phyloP scores from a whole-genome alignment of 495 filamentous ascomycete genomes.

The Collariella sp. region DNA sequence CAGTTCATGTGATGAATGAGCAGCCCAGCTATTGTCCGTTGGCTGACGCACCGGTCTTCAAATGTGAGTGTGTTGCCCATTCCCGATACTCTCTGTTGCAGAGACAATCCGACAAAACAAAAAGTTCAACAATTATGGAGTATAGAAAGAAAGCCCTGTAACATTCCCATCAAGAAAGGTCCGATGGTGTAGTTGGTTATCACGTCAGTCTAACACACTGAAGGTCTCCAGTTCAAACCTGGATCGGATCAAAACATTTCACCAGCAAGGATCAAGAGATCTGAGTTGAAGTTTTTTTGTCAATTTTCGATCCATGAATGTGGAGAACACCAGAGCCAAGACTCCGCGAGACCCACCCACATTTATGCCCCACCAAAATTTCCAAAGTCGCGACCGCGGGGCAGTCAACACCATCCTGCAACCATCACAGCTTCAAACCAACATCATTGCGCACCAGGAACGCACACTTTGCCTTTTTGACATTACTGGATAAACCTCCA shows the following conservation, averaged over 20 bases:
- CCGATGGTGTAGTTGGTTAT: slow-evolving; percentile 13
- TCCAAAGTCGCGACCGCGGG: slow-evolving; percentile 11
- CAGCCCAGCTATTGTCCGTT: too few relatives aligned
- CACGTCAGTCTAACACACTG: slow-evolving; percentile 10
- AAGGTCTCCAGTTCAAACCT: slow-evolving; percentile 10
- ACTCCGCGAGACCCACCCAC: too few relatives aligned
- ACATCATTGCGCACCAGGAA: too few relatives aligned
- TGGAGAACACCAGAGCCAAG: not conserved
- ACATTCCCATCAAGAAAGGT: not conserved
- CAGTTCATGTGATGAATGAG: too few relatives aligned
- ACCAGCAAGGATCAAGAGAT: not conserved
- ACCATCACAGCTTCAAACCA: not conserved
- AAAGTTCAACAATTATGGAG: too few relatives aligned
- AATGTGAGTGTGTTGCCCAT: too few relatives aligned
- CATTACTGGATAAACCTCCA: too few relatives aligned
- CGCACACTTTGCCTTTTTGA: too few relatives aligned
- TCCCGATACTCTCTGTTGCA: too few relatives aligned
- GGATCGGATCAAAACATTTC: slow-evolving; percentile 9
- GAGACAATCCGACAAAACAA: too few relatives aligned
- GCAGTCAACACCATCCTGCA: not conserved
- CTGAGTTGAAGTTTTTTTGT: not conserved
- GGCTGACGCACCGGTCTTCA: too few relatives aligned
- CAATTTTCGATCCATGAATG: not conserved
- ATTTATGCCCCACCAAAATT: slow-evolving; percentile 14
- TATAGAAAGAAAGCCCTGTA: too few relatives aligned